A percentile compares a stretch with the other conserved stretches of the same genome.
phyloP scores from a whole-genome alignment of 2,329 filamentous ascomycete genomes.

The Pseudocercospora vitis region DNA sequence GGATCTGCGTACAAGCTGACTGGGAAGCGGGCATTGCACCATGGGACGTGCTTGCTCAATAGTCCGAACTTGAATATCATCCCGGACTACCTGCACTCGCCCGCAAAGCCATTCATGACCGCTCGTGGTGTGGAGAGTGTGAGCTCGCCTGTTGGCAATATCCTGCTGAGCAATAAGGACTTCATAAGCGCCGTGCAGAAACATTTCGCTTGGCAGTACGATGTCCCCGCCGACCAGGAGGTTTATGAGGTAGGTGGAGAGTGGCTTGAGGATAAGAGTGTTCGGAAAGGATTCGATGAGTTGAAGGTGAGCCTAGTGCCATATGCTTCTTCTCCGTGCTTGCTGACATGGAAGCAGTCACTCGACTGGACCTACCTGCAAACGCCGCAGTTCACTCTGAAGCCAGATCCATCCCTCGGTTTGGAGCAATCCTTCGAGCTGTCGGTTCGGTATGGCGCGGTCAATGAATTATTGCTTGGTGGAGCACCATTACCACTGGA shows the following conservation, averaged over 20 bases:
- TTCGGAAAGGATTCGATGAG: slow-evolving; percentile 63
- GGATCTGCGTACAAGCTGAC: slow-evolving; percentile 96
- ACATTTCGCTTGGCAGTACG: slow-evolving; percentile 68
- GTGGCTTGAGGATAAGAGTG: slow-evolving; percentile 51
- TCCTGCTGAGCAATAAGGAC: slow-evolving; percentile 56
- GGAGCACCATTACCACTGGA: slow-evolving; percentile 24
- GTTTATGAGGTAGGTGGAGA: slow-evolving; percentile 54
- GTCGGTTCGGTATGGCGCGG: slow-evolving; percentile 56
- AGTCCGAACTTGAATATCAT: slow-evolving; percentile 73
- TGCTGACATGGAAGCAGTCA: slow-evolving; percentile 51
- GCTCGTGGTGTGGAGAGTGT: slow-evolving; percentile 90
- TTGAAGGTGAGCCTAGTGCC: slow-evolving; percentile 53
- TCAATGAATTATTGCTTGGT: slow-evolving; percentile 46
- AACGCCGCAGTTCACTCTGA: slow-evolving; percentile 72
- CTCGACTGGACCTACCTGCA: slow-evolving; percentile 78
- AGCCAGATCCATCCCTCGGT: slow-evolving; percentile 8
- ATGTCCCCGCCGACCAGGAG: slow-evolving; percentile 36
- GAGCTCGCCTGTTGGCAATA: slow-evolving; percentile 78
- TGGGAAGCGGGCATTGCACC: slow-evolving; percentile 76
- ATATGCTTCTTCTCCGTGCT: slow-evolving; percentile 6
- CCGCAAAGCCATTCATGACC: slow-evolving; percentile 71
- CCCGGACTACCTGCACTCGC: slow-evolving; percentile 70
- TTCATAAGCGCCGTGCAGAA: slow-evolving; percentile 51
- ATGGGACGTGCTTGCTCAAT: slow-evolving; percentile 82
- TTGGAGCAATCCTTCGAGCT: slow-evolving; percentile 32